Conservation (phyloP, 192 early-diverging fungal genomes). For the Coemansia sp. region DNA sequence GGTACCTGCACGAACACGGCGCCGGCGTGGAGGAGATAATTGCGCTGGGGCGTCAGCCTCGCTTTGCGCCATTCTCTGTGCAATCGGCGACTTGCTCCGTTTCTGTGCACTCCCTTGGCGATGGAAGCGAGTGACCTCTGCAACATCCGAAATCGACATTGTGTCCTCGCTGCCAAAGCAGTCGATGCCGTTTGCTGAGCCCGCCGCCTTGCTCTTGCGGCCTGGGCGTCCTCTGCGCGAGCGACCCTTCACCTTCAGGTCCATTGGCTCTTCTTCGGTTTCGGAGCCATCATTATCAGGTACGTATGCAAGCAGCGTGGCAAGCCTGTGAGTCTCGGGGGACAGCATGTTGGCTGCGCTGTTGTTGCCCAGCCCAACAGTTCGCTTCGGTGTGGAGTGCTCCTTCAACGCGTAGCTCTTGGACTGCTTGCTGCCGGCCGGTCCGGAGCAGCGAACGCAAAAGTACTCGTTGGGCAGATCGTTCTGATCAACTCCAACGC, state of each 20-base stretch:
- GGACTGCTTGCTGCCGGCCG: conserved; percentile 1
- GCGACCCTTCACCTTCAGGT: conserved; percentile 16
- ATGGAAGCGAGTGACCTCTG: conserved; percentile 53
- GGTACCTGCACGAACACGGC: conserved; percentile 26
- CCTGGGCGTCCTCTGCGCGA: conserved; percentile 2
- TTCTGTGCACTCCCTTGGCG: conserved; percentile 41
- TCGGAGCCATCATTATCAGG: conserved; percentile 40
- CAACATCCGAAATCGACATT: conserved; percentile 50
- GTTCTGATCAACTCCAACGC: conserved; percentile 63
- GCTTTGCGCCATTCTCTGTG: conserved; percentile 48
- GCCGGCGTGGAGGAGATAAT: conserved; percentile 13
- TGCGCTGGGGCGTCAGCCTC: conserved; percentile 33
- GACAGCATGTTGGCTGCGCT: conserved; percentile 32
- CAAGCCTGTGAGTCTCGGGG: conserved; percentile 45
- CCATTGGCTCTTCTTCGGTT: conserved; percentile 52
- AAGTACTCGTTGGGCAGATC: conserved; percentile 64
- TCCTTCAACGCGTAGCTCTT: background rate
- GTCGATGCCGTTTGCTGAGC: background rate
- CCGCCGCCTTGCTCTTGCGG: conserved; percentile 9
- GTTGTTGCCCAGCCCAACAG: background rate
- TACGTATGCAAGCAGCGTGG: conserved; percentile 42
- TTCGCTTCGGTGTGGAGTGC: conserved; percentile 26
- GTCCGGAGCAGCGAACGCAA: conserved; percentile 58
- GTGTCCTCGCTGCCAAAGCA: conserved; percentile 46
- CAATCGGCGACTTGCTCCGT: conserved; percentile 25